Percentiles rank a stretch among this genome's conserved stretches.
phyloP scores from a whole-genome alignment of 345 rosid species.

The Stellera chamaejasme region DNA sequence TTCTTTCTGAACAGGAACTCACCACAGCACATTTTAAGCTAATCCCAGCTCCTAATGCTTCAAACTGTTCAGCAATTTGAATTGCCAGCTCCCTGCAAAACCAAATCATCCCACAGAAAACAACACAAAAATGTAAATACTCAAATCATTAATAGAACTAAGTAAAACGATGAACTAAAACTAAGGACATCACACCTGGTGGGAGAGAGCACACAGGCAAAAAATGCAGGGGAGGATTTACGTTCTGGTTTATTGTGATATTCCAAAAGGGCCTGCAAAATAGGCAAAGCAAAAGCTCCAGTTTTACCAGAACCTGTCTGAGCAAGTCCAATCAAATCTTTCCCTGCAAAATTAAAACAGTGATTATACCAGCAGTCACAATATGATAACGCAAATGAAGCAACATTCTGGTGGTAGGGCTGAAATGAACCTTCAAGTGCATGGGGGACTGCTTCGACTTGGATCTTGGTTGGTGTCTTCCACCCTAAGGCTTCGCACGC shows the following conservation, averaged over 20 bases:
- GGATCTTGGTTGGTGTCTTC: slow-evolving; percentile 74
- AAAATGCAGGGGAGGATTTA: slow-evolving; percentile 64
- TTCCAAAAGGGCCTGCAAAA: slow-evolving; percentile 67
- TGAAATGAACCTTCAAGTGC: slow-evolving; percentile 55
- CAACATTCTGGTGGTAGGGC: background rate
- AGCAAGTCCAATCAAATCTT: slow-evolving; percentile 87
- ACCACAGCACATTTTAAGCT: slow-evolving; percentile 85
- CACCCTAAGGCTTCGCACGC: slow-evolving; percentile 77
- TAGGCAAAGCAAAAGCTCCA: slow-evolving; percentile 94
- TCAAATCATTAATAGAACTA: background rate
- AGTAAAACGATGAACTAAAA: background rate
- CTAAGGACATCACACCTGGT: slow-evolving; percentile 42
- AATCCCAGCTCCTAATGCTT: slow-evolving; percentile 78
- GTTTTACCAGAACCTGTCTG: slow-evolving; percentile 97
- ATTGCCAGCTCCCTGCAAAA: slow-evolving; percentile 79
- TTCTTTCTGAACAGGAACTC: slow-evolving; percentile 17
- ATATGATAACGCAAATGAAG: background rate
- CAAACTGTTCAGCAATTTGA: slow-evolving; percentile 95
- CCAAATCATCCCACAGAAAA: slow-evolving; percentile 4
- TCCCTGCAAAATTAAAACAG: slow-evolving; percentile 32
- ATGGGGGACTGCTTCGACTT: slow-evolving; percentile 74
- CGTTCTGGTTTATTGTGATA: slow-evolving; percentile 38
- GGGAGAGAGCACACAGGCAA: slow-evolving; percentile 88
- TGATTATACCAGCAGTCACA: background rate
- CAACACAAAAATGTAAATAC: background rate